Conservation (phyloP, 1,284 basidiomycete genomes). For the Volvariella surrecta region DNA sequence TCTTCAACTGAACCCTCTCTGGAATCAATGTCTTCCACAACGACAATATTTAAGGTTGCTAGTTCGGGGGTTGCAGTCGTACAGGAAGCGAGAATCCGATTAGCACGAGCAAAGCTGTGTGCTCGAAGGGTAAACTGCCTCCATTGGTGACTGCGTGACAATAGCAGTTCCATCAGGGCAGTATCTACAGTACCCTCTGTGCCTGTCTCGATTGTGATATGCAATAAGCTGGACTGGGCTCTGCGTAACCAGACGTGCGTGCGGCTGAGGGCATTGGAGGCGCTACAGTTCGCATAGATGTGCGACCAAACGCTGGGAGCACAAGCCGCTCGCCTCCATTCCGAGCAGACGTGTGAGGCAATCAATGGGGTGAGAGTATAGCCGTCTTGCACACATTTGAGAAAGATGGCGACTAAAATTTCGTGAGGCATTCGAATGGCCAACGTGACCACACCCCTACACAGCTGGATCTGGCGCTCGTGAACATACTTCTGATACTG, state of each 20-base stretch:
- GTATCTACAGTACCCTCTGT: conserved; percentile 18
- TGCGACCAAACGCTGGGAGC: conserved; percentile 51
- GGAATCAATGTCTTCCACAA: conserved; percentile 20
- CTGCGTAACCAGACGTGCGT: conserved; percentile 43
- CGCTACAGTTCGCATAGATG: conserved; percentile 42
- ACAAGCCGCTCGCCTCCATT: conserved; percentile 47
- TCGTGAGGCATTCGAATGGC: conserved; percentile 48
- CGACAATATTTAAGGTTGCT: conserved; percentile 16
- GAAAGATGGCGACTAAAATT: conserved; percentile 46
- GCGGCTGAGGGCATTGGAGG: conserved; percentile 30
- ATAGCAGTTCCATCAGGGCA: conserved; percentile 32
- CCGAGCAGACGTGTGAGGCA: conserved; percentile 50
- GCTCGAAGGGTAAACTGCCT: conserved; percentile 31
- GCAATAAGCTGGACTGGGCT: conserved; percentile 22
- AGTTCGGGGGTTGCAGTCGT: conserved; percentile 20
- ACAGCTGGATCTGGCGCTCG: conserved; percentile 30
- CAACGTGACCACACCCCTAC: conserved; percentile 42
- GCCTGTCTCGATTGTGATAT: conserved; percentile 34
- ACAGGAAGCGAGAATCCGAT: conserved; percentile 30
- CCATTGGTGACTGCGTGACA: conserved; percentile 35
- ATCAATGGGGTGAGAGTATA: conserved; percentile 49
- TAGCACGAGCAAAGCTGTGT: conserved; percentile 26
- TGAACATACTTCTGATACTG: conserved; percentile 34
- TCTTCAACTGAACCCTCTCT: conserved; percentile 12
- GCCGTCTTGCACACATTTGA: conserved; percentile 37